phyloP scores from a whole-genome alignment of 2,329 filamentous ascomycete species.

The Elsinoe batatas region DNA sequence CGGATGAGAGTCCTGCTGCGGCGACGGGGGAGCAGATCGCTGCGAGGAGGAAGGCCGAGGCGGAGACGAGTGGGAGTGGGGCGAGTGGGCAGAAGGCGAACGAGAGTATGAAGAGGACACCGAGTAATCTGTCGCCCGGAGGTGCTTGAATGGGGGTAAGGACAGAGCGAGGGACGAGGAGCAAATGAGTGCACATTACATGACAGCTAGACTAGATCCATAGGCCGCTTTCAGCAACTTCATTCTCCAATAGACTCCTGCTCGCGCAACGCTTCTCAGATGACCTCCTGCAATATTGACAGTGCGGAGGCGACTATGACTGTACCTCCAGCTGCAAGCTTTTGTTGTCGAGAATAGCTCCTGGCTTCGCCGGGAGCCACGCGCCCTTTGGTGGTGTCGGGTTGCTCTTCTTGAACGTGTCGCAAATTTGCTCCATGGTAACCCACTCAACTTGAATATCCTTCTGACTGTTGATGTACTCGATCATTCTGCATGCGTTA shows the following conservation, averaged over 20 bases:
- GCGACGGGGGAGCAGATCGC: conserved; percentile 4
- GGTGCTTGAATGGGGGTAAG: background rate
- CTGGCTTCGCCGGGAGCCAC: conserved; percentile 48
- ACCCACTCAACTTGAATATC: conserved; percentile 52
- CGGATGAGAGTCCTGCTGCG: conserved; percentile 10
- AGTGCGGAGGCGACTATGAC: background rate
- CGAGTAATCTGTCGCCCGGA: background rate
- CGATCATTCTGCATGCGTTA: conserved; percentile 41
- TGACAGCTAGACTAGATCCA: background rate
- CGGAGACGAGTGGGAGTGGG: background rate
- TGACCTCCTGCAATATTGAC: background rate
- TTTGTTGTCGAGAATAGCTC: conserved; percentile 42
- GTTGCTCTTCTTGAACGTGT: conserved; percentile 62
- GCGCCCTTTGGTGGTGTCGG: conserved; percentile 44
- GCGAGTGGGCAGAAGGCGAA: conserved; percentile 6
- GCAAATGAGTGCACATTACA: background rate
- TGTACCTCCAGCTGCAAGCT: conserved; percentile 22
- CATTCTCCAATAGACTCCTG: background rate
- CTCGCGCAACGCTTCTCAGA: background rate
- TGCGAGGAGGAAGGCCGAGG: background rate
- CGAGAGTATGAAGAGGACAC: conserved; percentile 10
- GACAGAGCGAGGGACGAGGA: background rate
- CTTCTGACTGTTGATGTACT: conserved; percentile 55
- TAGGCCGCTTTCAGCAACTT: background rate
- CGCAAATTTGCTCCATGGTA: conserved; percentile 60